These are phyloP conservation scores for Ganoderma lingzhi DNA, from an alignment of 1,284 basidiomycete genomes.

Conservation along the genomic window DNA sequence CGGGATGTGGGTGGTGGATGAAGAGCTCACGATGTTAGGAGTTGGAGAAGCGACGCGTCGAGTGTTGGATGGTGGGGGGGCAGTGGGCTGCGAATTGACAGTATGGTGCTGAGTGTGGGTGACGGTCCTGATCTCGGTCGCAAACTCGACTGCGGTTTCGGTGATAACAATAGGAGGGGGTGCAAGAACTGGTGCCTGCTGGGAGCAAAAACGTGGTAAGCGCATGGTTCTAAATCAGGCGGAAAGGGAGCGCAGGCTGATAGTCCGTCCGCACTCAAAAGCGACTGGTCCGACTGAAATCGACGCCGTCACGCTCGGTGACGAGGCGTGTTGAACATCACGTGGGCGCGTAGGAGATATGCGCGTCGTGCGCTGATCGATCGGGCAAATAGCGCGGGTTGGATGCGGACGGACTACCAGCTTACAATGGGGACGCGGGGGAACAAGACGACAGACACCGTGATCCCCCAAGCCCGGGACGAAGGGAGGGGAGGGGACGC, in stretches of 20 bases:
- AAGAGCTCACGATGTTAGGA: slow-evolving; percentile 65
- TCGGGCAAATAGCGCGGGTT: slow-evolving; percentile 33
- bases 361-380: slow-evolving; percentile 40
- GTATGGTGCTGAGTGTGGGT: slow-evolving; percentile 65
- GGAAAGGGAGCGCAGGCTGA: slow-evolving; percentile 47
- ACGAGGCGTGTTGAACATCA: slow-evolving; percentile 44
- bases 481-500: slow-evolving; percentile 64
- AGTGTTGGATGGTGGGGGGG: slow-evolving; percentile 80
- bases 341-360: slow-evolving; percentile 47
- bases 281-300: slow-evolving; percentile 1
- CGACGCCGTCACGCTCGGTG: slow-evolving; percentile 29
- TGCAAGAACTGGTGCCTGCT: slow-evolving; percentile 46
- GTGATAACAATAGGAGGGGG: slow-evolving; percentile 66
- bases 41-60: slow-evolving; percentile 77
- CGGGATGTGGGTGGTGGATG: slow-evolving; percentile 63
- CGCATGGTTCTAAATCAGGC: slow-evolving; percentile 32
- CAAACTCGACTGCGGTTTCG: slow-evolving; percentile 49
- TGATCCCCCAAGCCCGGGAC: slow-evolving; percentile 88
- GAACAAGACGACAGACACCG: slow-evolving; percentile 72
- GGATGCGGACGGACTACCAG: slow-evolving; percentile 53
- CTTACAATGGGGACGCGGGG: slow-evolving; percentile 69
- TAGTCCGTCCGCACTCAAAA: slow-evolving; percentile 48
- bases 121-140: slow-evolving; percentile 71
- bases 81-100: slow-evolving; percentile 59
- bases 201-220: slow-evolving; percentile 50